A percentile compares a stretch with the other conserved stretches of the same genome.
Conservation (phyloP, 176 grass and related monocot genomes). For the Miscanthus lutarioriparius region DNA sequence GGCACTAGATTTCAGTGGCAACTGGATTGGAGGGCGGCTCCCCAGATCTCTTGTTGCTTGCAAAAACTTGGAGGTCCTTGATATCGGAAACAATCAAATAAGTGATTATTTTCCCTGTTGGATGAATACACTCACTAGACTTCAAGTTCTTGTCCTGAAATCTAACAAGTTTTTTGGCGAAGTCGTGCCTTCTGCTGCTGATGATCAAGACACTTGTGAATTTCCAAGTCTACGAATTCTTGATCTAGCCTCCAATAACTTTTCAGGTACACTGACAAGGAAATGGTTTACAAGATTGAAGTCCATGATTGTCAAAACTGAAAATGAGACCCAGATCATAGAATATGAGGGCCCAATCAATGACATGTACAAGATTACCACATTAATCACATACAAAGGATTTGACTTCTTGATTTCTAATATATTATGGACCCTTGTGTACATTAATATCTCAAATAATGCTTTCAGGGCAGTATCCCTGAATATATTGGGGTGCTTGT, state of each 20-base stretch:
- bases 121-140: not conserved
- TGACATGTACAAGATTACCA: slow-evolving; percentile 3
- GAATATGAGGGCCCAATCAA: not conserved
- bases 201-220: not conserved
- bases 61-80: slow-evolving; percentile 10
- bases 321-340: slow-evolving; percentile 1
- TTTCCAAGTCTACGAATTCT: not conserved
- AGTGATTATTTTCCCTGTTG: slow-evolving; percentile 39
- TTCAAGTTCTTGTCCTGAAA: slow-evolving; percentile 32
- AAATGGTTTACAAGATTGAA: slow-evolving; percentile 7
- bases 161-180: slow-evolving; percentile 24
- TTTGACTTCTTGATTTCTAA: not conserved
- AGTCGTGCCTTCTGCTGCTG: not conserved
- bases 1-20: slow-evolving; percentile 21
- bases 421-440: not conserved
- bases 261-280: slow-evolving; percentile 25
- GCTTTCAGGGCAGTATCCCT: slow-evolving; percentile 41
- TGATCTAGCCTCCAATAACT: slow-evolving; percentile 43
- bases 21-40: not conserved
- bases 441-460: slow-evolving; percentile 29
- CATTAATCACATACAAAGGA: slow-evolving; percentile 10
- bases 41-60: slow-evolving; percentile 23
- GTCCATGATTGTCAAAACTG: not conserved
- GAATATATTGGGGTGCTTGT: slow-evolving; percentile 29
- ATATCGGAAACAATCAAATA: slow-evolving; percentile 18